Evolutionary conservation across 495 filamentous ascomycete genomes (phyloP), one percentile per base, ranked within the genome.

Genomic region (Thozetella sp.): DNA sequence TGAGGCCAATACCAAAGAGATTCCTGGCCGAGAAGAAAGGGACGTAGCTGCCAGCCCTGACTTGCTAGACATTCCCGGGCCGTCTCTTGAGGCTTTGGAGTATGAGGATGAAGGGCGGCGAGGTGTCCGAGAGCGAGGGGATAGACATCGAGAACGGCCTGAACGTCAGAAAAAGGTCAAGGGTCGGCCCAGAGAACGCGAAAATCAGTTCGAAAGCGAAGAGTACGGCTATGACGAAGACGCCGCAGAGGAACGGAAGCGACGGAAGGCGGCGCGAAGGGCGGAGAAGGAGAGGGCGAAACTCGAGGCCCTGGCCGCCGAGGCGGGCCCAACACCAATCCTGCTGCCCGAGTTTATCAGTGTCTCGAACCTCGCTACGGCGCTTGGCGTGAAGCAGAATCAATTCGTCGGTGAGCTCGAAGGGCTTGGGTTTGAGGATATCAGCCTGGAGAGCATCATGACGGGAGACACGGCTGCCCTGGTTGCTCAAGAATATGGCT

Each of bases 401-500:
- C 77, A 88, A 17, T 97, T 99, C 62, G 77, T 93, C 12, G 26
- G 57, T 23, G 92, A 92, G 64, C 82, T 99, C 78, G 81, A 86
- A 60, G 78, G 89, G 40, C 75, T 95, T 66, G 96, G 96, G 0
- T 99, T 97, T 65, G 90, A 94, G 61, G 87, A 91, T 34, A 85
- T 93, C 13, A 83, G 80, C 30, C 80, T 90, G 57, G 91, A 91
- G 56, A 90, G 93, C 65, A 83, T 99, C 27, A 80, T 99, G 59
- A 91, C 95, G 58, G 87, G 90, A 13, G 96, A 99, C 72, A 93
- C 88, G 57, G 93, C 95, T 17, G 93, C 91, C 4, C 77, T 98
- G 64, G 88, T 99, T 62, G 95, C 93, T 19, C 85, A 89, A 66
- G 96, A 99, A 70, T 97, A 93, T 70, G 92, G 93, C 51, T 98